These are phyloP conservation scores for Xylaria digitata DNA, from an alignment of 2,329 filamentous ascomycete species.

Conservation along the genomic window DNA sequence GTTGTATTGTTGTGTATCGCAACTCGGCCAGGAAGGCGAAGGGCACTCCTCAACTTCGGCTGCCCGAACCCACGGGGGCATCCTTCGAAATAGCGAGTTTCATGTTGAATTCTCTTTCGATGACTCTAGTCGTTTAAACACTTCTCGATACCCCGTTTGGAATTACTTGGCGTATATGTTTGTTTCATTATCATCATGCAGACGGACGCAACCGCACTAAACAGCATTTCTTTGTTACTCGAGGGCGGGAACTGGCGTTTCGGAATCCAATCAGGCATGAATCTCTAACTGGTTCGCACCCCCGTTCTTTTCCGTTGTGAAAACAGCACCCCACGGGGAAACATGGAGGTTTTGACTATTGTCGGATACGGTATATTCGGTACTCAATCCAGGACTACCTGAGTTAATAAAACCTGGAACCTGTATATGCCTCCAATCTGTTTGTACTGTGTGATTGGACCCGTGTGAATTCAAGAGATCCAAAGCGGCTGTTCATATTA, in stretches of 20 bases:
- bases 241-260: conserved; percentile 19
- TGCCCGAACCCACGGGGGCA: neutral
- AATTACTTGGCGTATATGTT: conserved; percentile 27
- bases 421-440: neutral
- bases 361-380: conserved; percentile 2
- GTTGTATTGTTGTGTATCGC: neutral
- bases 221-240: conserved; percentile 4
- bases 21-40: neutral
- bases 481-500: neutral
- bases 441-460: neutral
- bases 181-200: conserved; percentile 25
- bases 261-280: conserved; percentile 8
- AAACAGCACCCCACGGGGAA: neutral
- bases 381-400: neutral
- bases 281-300: neutral
- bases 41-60: neutral
- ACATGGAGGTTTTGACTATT: neutral
- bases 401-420: conserved; percentile 9
- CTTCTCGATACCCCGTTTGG: conserved; percentile 23
- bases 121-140: conserved; percentile 9
- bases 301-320: neutral
- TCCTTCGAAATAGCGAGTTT: neutral
- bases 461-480: neutral
- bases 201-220: conserved; percentile 3
- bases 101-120: neutral